A percentile compares a stretch with the other conserved stretches of the same genome.
Conservation (phyloP, 306 rosid species). For the Corylus avellana region DNA sequence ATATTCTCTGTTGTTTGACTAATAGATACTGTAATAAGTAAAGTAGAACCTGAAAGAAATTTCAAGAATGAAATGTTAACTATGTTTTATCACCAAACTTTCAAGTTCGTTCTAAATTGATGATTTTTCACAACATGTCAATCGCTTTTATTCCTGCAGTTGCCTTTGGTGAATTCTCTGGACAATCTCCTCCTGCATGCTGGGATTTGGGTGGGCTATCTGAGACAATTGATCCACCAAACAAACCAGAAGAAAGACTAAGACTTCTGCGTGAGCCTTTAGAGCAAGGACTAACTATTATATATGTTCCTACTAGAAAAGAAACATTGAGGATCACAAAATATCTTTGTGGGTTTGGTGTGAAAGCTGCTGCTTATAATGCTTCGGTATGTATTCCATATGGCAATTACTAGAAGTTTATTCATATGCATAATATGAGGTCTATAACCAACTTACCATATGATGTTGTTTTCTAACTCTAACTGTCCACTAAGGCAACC, state of each 20-base stretch:
- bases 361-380: constrained; percentile 93
- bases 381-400: constrained; percentile 61
- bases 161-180: constrained; percentile 63
- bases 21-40: not conserved
- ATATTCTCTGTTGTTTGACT: not conserved
- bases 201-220: constrained; percentile 26
- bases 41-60: constrained; percentile 20
- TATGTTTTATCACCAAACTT: not conserved
- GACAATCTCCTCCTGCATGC: constrained; percentile 45
- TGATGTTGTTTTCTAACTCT: not conserved
- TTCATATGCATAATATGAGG: not conserved
- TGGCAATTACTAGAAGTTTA: constrained; percentile 5
- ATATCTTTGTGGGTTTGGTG: constrained; percentile 68
- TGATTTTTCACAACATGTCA: constrained; percentile 7
- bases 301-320: constrained; percentile 89
- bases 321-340: constrained; percentile 64
- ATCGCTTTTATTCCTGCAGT: constrained; percentile 48
- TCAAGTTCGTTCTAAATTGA: constrained; percentile 4
- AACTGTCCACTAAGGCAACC: not conserved
- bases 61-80: not conserved
- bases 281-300: constrained; percentile 70
- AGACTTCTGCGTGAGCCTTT: constrained; percentile 46
- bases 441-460: not conserved
- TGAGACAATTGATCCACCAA: constrained; percentile 41
- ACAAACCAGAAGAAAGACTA: constrained; percentile 47